These are phyloP conservation scores for Apiospora saccharicola DNA, from an alignment of 2,329 filamentous ascomycete genomes.

Conservation along the genomic window DNA sequence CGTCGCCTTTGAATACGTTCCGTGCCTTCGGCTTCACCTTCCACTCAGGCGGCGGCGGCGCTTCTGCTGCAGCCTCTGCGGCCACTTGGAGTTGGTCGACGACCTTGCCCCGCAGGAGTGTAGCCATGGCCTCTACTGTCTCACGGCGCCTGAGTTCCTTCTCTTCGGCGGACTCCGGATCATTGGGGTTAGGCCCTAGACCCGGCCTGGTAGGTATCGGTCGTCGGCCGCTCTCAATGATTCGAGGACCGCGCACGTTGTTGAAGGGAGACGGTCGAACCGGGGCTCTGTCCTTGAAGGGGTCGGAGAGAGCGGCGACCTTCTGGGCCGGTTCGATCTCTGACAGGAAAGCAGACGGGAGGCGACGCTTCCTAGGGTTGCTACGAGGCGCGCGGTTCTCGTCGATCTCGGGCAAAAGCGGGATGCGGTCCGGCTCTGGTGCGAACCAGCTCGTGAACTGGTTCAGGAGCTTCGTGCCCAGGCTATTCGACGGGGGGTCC, in stretches of 20 bases:
- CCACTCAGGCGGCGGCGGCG: neutral
- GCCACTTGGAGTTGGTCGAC: neutral
- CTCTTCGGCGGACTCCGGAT: neutral
- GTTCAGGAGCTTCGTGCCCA: slow-evolving; percentile 11
- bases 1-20: neutral
- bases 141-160: neutral
- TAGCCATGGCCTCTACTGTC: neutral
- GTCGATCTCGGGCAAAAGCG: slow-evolving; percentile 35
- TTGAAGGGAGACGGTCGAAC: neutral
- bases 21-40: neutral
- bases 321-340: slow-evolving; percentile 15
- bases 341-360: slow-evolving; percentile 37
- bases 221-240: neutral
- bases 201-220: neutral
- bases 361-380: slow-evolving; percentile 37
- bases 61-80: neutral
- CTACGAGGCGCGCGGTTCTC: slow-evolving; percentile 34
- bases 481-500: neutral
- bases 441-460: slow-evolving; percentile 23
- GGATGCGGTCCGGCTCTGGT: slow-evolving; percentile 27
- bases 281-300: neutral
- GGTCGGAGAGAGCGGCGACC: neutral
- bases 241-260: neutral
- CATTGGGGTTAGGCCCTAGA: neutral
- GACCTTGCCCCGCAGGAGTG: neutral